Base-by-base conservation (phyloP, 2,329 filamentous ascomycete species). In the Daldinia sp. region DNA sequence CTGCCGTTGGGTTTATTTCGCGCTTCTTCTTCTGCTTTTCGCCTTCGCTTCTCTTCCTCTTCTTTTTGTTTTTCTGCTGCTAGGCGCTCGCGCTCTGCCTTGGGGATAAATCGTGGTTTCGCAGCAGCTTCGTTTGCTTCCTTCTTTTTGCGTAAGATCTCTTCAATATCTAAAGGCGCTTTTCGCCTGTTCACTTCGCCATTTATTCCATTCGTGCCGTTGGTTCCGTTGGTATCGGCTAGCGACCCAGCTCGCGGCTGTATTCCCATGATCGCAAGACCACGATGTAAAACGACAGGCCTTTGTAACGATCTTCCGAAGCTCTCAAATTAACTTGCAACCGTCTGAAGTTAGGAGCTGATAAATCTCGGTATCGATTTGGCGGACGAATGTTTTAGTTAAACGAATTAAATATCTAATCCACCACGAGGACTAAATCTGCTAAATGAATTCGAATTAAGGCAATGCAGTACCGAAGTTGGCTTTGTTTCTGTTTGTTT, bases 61-160 rank as follows among this genome's bases (percentile, higher is more conserved):
- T 93, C 92, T 41, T 86, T 85, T 55, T 90, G 86, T 79, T 92
- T 92, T 75, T 93, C 90, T 15, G 91, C 80, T 23, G 90, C 91
- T 55, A 93, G 78, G 63, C 87, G 86, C 75, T 94, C 92, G 60
- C 92, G 86, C 77, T 93, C 86, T n/a, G 89, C 89, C 82, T 89
- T 93, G 3, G 90, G 89, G 20, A 94, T 78, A 74, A 93, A 95
- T 80, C 93, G 94, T 4, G 94, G 94, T 85, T 96, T 97, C 62
- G 93, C 88, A 9, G 93, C 91, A 15, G 92, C 93, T 39, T 92
- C 92, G 80, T 96, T 93, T 30, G 92, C 91, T 69, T 93, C 93
- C 77, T 92, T 93, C 85, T 97, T 97, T 82, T 94, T 92, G 73
- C 89, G 89, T 23, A 97, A 82, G 4, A 97, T 87, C 74, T 97